Conservation (phyloP, 352 stramenopile genomes). For the Globisporangium spinosum region DNA sequence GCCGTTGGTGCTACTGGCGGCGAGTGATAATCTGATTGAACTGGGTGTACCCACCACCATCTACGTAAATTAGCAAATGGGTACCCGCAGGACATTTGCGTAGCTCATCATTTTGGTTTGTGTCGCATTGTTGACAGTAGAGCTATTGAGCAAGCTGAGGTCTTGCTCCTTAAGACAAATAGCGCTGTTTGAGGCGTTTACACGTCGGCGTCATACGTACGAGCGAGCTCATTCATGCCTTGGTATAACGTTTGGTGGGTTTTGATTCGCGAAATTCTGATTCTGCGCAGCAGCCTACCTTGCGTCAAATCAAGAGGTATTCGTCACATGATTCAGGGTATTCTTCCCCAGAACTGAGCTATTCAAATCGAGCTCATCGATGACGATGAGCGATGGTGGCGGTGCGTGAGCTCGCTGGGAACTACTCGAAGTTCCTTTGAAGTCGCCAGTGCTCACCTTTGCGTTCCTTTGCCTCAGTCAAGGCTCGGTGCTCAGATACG, state of each 20-base stretch:
- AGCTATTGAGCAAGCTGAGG: neutral
- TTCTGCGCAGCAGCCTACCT: neutral
- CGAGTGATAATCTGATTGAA: neutral
- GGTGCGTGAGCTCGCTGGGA: neutral
- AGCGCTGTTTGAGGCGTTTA: neutral
- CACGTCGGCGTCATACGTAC: too few species aligned
- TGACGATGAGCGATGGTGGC: neutral
- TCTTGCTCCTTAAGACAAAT: neutral
- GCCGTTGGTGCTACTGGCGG: conserved; percentile 1
- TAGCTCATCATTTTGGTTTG: neutral
- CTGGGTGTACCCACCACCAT: too few species aligned
- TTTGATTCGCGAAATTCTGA: neutral
- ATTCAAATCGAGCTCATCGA: neutral
- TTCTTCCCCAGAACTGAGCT: neutral
- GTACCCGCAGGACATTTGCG: neutral
- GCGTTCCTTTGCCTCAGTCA: neutral
- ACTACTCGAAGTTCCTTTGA: neutral
- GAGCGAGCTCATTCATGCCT: too few species aligned
- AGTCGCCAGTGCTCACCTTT: neutral
- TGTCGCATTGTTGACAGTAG: neutral
- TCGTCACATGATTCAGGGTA: neutral
- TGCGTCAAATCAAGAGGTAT: neutral
- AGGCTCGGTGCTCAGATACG: neutral
- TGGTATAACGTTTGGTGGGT: neutral
- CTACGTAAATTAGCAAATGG: too few species aligned